Base-by-base conservation (phyloP, 192 early-diverging fungal species). In the Coemansia sp. region DNA sequence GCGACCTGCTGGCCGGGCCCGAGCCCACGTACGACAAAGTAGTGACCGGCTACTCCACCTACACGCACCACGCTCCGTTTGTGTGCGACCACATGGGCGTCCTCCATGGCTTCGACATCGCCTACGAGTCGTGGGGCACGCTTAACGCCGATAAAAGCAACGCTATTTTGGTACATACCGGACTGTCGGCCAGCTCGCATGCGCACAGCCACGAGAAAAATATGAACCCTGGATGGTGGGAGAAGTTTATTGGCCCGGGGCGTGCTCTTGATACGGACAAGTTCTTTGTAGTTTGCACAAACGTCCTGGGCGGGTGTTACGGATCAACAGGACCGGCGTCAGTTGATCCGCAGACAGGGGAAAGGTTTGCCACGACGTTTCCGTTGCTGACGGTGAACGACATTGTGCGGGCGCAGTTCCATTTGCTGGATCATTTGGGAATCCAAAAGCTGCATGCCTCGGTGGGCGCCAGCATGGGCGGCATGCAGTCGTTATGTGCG, bases 71-170 rank as follows among this genome's bases (percentile, higher is more conserved):
- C 3, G 51, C 76, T 50, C 89, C 90, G 11, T 94, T 95, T 64
- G 66, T 85, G 4, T 78, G 92, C 62, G 88, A 91, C 64, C 86
- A 95, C 59, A 93, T 94, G 39, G 96, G 95, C 12, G 65, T 85
- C 32, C 82, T 98, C 1, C 86, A 91, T 16, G 54, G 76, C 48
- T 82, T 94, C 64, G 75, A 88, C 51, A 89, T 98, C 59, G 97
- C 97, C 2, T 98, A 97, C 70, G 95, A 98, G 68, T 90, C 95
- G 20, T 98, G 95, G 95, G 97, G 97, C n/a, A 79, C 68, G 47
- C 77, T 97, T 38, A 96, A 98, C 75, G 83, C 71, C 16, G 82
- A 83, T 38, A 87, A 82, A 52, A 82, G 82, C 68, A 98, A 98
- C 71, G 94, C 82, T 2, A 95, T 98, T 57, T 76, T 98, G 57